Evolutionary conservation across 108 stramenopile species (phyloP).

Genomic region (Fragilaria crotonensis): DNA sequence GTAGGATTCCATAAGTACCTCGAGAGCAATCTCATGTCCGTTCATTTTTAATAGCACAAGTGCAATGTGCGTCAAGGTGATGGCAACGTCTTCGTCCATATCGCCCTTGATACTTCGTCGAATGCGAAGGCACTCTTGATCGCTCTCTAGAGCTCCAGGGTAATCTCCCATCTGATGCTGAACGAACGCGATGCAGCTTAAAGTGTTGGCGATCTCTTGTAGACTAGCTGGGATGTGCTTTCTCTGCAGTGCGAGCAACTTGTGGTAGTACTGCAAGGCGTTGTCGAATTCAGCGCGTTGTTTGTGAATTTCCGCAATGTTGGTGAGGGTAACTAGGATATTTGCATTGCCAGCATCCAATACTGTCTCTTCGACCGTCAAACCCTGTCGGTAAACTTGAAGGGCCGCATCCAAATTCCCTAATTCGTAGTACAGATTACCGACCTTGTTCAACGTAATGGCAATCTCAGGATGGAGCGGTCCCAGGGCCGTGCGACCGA

Average conservation of each 20-base stretch:
- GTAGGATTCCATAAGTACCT: slow-evolving; percentile 34
- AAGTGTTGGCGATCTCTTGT: slow-evolving; percentile 38
- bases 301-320: slow-evolving; percentile 55
- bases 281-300: slow-evolving; percentile 30
- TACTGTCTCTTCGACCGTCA: slow-evolving; percentile 38
- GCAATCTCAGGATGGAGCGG: slow-evolving; percentile 42
- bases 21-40: slow-evolving; percentile 34
- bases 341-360: slow-evolving; percentile 38
- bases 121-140: slow-evolving; percentile 42
- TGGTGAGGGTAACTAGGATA: slow-evolving; percentile 45
- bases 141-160: slow-evolving; percentile 26
- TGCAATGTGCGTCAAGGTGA: slow-evolving; percentile 39
- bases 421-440: slow-evolving; percentile 47
- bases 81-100: slow-evolving; percentile 40
- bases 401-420: slow-evolving; percentile 45
- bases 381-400: slow-evolving; percentile 40
- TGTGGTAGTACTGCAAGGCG: slow-evolving; percentile 36
- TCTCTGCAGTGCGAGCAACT: slow-evolving; percentile 28
- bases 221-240: slow-evolving; percentile 11
- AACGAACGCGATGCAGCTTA: slow-evolving; percentile 47
- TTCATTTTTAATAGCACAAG: slow-evolving; percentile 34
- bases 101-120: slow-evolving; percentile 40
- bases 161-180: slow-evolving; percentile 34
- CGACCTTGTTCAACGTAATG: slow-evolving; percentile 48
- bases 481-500: slow-evolving; percentile 30